These are phyloP conservation scores for Botrytis byssoidea DNA, from an alignment of 2,329 filamentous ascomycete species.

Conservation along the genomic window DNA sequence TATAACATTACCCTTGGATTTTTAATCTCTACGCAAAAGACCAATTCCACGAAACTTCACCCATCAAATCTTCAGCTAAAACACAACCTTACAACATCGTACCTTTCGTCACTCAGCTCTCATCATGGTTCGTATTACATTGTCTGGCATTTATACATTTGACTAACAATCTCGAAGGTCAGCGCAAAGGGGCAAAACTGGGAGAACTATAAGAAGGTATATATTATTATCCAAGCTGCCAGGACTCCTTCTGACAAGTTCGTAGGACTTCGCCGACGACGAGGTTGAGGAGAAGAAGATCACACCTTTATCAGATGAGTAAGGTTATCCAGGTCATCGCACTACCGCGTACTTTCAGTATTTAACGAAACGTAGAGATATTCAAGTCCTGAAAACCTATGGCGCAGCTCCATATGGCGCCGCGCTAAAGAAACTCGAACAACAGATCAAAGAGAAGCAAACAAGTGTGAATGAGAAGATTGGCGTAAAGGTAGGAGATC, in stretches of 20 bases:
- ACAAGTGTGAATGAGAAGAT: conserved; percentile 99
- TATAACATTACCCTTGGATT: not conserved
- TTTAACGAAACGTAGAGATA: conserved; percentile 68
- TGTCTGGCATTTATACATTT: not conserved
- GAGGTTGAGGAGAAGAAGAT: conserved; percentile 99
- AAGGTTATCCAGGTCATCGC: conserved; percentile 43
- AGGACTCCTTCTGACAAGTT: conserved; percentile 18
- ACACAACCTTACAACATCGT: not conserved
- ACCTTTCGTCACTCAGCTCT: conserved; percentile 6
- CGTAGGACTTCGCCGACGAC: conserved; percentile 73
- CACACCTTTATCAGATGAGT: conserved; percentile 94
- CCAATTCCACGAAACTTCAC: not conserved
- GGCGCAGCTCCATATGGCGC: conserved; percentile 94
- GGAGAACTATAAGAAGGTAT: conserved; percentile 97
- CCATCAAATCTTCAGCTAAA: not conserved
- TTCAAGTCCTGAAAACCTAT: conserved; percentile 98
- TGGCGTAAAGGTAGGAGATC: conserved; percentile 64
- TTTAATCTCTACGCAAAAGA: not conserved
- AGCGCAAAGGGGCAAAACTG: conserved; percentile 70
- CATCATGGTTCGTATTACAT: conserved; percentile 20
- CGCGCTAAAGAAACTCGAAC: conserved; percentile 93
- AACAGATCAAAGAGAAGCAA: conserved; percentile 99
- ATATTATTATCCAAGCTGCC: conserved; percentile 21
- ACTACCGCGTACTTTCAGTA: conserved; percentile 15
- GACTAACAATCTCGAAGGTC: conserved; percentile 12